Conservation (phyloP, 2,329 filamentous ascomycete genomes). For the Epichloe typhina region DNA sequence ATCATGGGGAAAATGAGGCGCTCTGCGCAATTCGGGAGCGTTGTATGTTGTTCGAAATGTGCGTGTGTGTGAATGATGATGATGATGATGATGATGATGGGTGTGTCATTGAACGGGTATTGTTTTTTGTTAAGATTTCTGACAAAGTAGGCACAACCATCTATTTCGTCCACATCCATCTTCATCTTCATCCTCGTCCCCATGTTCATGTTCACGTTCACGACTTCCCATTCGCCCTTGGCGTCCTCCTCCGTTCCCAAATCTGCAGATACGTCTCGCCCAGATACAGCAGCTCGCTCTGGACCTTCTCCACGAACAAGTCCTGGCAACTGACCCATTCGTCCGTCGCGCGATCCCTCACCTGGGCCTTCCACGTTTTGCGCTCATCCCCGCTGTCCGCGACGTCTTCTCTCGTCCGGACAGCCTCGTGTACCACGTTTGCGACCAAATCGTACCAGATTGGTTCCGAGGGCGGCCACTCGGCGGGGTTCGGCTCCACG, state of each 20-base stretch:
- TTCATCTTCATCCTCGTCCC: no score
- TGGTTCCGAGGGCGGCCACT: constrained; percentile 62
- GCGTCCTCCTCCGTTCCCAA: constrained; percentile 66
- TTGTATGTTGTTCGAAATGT: no score
- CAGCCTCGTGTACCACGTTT: constrained; percentile 82
- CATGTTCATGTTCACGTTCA: neutral
- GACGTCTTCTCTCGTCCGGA: constrained; percentile 66
- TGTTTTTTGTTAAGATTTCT: no score
- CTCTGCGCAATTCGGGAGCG: no score
- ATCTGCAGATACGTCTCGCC: constrained; percentile 93
- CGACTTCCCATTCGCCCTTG: neutral
- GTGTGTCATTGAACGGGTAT: no score
- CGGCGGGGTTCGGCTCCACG: constrained; percentile 69
- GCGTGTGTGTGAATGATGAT: no score
- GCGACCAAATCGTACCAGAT: constrained; percentile 93
- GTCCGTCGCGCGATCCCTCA: constrained; percentile 65
- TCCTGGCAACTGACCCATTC: constrained; percentile 94
- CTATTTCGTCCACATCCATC: no score
- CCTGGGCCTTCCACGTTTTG: constrained; percentile 89
- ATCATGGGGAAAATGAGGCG: no score
- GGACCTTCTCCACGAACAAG: constrained; percentile 78
- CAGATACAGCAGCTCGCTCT: constrained; percentile 79
- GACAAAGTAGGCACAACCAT: no score
- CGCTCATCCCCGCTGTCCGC: constrained; percentile 77
- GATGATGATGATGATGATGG: no score